A percentile compares a stretch with the other conserved stretches of the same genome.
Evolutionary conservation across 2,329 filamentous ascomycete species (phyloP).

Genomic region (Paraphoma chrysanthemicola): DNA sequence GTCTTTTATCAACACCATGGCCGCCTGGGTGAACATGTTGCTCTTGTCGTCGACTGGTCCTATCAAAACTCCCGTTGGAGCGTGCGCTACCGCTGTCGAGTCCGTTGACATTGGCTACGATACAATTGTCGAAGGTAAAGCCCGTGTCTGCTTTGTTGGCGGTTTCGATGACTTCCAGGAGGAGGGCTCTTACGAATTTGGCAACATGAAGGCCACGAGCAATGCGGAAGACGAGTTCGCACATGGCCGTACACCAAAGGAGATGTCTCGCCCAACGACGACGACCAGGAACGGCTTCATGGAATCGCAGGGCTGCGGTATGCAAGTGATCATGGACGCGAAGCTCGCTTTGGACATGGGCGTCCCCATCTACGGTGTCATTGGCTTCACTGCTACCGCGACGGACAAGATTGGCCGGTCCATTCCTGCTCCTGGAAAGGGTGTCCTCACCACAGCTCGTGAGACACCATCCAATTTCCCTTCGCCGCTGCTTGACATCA

Average conservation of each 20-base stretch:
- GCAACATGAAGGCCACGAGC: slow-evolving; percentile 99
- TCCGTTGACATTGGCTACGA: slow-evolving; percentile 98
- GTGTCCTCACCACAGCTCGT: slow-evolving; percentile 93
- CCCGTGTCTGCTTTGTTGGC: slow-evolving; percentile 95
- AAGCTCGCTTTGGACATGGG: slow-evolving; percentile 97
- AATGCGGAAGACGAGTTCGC: slow-evolving; percentile 96
- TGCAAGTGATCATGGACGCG: slow-evolving; percentile 98
- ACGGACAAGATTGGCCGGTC: slow-evolving; percentile 99
- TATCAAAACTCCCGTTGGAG: slow-evolving; percentile 98
- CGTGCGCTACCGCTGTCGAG: slow-evolving; percentile 96
- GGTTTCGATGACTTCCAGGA: slow-evolving; percentile 99
- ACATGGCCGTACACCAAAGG: slow-evolving; percentile 90
- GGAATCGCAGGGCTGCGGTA: slow-evolving; percentile 98
- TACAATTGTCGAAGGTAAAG: slow-evolving; percentile 98
- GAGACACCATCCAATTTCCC: slow-evolving; percentile 92
- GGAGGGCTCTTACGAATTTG: slow-evolving; percentile 98
- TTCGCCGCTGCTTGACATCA: slow-evolving; percentile 94
- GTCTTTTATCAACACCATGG: slow-evolving; percentile 99
- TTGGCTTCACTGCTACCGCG: slow-evolving; percentile 92
- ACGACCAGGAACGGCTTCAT: slow-evolving; percentile 98
- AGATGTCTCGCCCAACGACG: slow-evolving; percentile 98
- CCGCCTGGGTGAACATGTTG: slow-evolving; percentile 99
- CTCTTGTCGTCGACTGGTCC: slow-evolving; percentile 94
- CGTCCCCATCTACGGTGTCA: slow-evolving; percentile 93
- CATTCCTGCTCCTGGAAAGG: slow-evolving; percentile 93